Base-by-base conservation (phyloP, 768 basidiomycete genomes). In the Boletus sp. region DNA sequence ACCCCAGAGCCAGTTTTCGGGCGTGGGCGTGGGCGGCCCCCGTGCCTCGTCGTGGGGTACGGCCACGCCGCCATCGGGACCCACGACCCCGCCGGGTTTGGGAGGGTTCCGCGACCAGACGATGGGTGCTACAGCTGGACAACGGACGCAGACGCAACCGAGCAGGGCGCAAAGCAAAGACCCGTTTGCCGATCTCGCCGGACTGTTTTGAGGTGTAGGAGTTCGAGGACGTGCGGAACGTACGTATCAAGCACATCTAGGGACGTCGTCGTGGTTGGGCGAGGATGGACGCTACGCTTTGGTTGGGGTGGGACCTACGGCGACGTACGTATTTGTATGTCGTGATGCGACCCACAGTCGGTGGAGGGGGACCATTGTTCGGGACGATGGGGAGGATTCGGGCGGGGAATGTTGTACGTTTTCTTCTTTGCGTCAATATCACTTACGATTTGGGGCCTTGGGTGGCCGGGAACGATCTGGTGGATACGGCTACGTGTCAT, bases 121-220 rank as follows among this genome's bases (percentile, higher is more conserved):
- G 18, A 44, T 47, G 14, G 46, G 54, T 8, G 24, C 58, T 5
- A 18, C 59, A 2, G 37, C 40, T n/a, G 63, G 61, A 33, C 67
- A 66, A 48, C 66, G 59, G 29, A 59, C 62, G 40, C 70, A 66
- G 51, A 52, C 57, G 17, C 72, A 60, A 45, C 64, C 69, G 7
- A 50, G 63, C 5, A 50, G 69, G 32, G 51, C 56, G 46, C 74
- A 60, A 63, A 77, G 74, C 55, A 93, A 90, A 68, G 91, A 93
- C 71, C 91, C 92, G 41, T 93, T 93, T 65, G 89, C 90, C 7
- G 91, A 93, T 73, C 77, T 93, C 36, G 90, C 80, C 3, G 86
- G 86, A 18, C 72, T 93, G 53, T 92, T 93, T 69, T 93, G 67
- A 68, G 18, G 28, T 4, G 11, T n/a, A 7, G 33, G n/a, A 1